Evolutionary conservation across 2,329 filamentous ascomycete species (phyloP).

Genomic region (Waltergamsia citrina): DNA sequence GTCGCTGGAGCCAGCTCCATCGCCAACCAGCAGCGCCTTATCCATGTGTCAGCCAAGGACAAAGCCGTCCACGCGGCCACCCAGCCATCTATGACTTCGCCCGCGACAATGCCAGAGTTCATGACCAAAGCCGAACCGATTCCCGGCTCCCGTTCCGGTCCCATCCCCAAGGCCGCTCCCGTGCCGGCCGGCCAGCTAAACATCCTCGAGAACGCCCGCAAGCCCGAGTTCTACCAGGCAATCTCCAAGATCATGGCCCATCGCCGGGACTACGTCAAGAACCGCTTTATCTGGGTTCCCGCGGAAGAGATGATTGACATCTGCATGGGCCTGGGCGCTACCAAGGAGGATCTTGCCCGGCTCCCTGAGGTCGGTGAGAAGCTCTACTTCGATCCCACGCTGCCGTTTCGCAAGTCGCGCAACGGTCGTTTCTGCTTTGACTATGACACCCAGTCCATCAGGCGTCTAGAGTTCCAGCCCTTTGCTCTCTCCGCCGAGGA

Average conservation of each 20-base stretch:
- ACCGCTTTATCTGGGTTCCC: slow-evolving; percentile 14
- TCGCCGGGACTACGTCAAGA: slow-evolving; percentile 11
- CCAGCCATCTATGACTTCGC: slow-evolving; percentile 6
- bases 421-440: slow-evolving; percentile 17
- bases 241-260: slow-evolving; percentile 14
- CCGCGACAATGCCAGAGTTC: slow-evolving; percentile 1
- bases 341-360: slow-evolving; percentile 12
- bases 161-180: slow-evolving; percentile 4
- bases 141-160: neutral
- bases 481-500: slow-evolving; percentile 15
- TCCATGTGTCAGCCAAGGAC: slow-evolving; percentile 11
- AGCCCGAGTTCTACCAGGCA: slow-evolving; percentile 14
- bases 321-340: slow-evolving; percentile 13
- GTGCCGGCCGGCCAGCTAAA: slow-evolving; percentile 10
- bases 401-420: slow-evolving; percentile 13
- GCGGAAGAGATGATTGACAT: slow-evolving; percentile 13
- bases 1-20: neutral
- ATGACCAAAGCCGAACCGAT: neutral
- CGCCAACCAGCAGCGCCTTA: slow-evolving; percentile 3
- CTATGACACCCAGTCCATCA: slow-evolving; percentile 11
- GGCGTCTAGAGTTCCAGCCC: slow-evolving; percentile 18
- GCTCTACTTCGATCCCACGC: slow-evolving; percentile 15
- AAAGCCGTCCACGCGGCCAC: slow-evolving; percentile 11
- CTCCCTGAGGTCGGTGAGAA: slow-evolving; percentile 12
- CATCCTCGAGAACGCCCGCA: slow-evolving; percentile 11